phyloP scores from a whole-genome alignment of 2,329 filamentous ascomycete genomes.

The Colletotrichum neosansevieriae region DNA sequence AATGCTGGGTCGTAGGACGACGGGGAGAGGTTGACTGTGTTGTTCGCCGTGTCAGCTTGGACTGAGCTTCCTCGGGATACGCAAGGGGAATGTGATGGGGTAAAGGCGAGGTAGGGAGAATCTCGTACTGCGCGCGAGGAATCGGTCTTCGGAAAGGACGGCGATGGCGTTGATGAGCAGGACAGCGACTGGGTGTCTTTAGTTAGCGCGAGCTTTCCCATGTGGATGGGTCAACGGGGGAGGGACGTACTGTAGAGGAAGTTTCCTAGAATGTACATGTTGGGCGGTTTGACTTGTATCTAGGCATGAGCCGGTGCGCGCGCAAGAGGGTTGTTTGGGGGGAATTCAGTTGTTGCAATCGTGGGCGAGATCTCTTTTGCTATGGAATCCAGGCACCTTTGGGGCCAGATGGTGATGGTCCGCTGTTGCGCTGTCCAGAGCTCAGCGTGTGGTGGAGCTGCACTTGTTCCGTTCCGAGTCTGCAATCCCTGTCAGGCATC shows the following conservation, averaged over 20 bases:
- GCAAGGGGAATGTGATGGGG: background rate
- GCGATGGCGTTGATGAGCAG: conserved; percentile 95
- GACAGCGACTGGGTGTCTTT: conserved; percentile 68
- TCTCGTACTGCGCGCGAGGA: conserved; percentile 75
- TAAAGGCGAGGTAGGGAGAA: background rate
- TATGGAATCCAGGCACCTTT: background rate
- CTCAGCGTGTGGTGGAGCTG: conserved; percentile 40
- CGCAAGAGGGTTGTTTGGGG: background rate
- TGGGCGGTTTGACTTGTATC: background rate
- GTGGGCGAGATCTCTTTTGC: background rate
- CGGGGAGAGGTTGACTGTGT: conserved; percentile 79
- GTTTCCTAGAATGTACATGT: conserved; percentile 77
- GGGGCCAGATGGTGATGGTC: conserved; percentile 29
- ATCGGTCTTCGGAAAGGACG: conserved; percentile 93
- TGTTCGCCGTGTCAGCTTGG: background rate
- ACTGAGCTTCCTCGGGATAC: background rate
- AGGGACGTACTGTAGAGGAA: conserved; percentile 71
- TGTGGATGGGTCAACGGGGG: background rate
- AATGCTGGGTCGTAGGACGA: conserved; percentile 81
- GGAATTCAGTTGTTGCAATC: background rate
- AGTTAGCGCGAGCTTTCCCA: conserved; percentile 15
- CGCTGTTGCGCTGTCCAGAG: conserved; percentile 32
- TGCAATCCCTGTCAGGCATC: conserved; percentile 4
- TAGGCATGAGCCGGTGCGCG: background rate
- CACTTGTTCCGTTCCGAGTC: conserved; percentile 32